A percentile compares a stretch with the other conserved stretches of the same genome.
Evolutionary conservation across 2,329 filamentous ascomycete species (phyloP).

Genomic region (Aspergillus udagawae): DNA sequence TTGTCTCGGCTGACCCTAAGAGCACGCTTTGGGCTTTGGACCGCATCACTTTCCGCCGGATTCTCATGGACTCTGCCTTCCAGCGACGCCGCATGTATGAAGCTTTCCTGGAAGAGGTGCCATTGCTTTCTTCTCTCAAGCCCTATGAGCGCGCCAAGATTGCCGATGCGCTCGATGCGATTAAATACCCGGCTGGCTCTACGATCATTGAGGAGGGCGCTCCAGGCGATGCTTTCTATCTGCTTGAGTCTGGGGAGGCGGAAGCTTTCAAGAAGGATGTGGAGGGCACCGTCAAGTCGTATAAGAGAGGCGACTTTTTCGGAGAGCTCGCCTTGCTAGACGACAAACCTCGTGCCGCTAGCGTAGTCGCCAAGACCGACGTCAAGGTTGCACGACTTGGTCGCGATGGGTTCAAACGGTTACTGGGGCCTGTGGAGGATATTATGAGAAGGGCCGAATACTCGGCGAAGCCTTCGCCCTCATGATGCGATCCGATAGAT

Average conservation of each 20-base stretch:
- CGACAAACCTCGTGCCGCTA: constrained; percentile 88
- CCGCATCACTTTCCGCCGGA: constrained; percentile 92
- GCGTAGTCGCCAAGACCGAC: constrained; percentile 75
- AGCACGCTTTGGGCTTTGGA: constrained; percentile 93
- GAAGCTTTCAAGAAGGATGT: constrained; percentile 77
- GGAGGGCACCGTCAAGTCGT: constrained; percentile 68
- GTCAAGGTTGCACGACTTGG: constrained; percentile 90
- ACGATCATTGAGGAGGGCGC: constrained; percentile 90
- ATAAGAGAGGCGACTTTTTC: constrained; percentile 93
- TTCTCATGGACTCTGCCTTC: constrained; percentile 97
- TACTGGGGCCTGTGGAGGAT: constrained; percentile 87
- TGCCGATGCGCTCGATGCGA: constrained; percentile 88
- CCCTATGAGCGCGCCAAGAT: constrained; percentile 96
- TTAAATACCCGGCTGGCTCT: constrained; percentile 75
- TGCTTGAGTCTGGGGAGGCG: constrained; percentile 82
- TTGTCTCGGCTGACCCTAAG: constrained; percentile 72
- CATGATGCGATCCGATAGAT: constrained; percentile 19
- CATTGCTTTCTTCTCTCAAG: constrained; percentile 75
- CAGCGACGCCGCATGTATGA: constrained; percentile 96
- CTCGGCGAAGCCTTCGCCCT: constrained; percentile 25
- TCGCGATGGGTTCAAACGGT: constrained; percentile 89
- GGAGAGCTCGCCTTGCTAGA: constrained; percentile 91
- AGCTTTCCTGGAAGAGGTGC: constrained; percentile 90
- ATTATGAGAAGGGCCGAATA: constrained; percentile 74
- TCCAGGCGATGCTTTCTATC: constrained; percentile 84